Base-by-base conservation (phyloP, 805 yeast genomes). In the Citeromyces matritensis region DNA sequence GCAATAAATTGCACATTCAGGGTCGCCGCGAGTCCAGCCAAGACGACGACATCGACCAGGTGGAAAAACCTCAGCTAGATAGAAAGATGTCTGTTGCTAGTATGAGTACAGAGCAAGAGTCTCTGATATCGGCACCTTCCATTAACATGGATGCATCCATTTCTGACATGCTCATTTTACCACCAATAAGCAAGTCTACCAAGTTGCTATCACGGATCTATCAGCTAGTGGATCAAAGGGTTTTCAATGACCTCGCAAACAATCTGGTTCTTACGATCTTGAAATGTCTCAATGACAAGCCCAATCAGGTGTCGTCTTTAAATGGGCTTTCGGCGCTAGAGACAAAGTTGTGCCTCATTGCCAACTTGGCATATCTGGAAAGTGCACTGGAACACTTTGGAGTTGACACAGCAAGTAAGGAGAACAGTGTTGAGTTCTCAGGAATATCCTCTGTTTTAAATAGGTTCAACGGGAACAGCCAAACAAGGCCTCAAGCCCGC, bases 221-320 rank as follows among this genome's bases (percentile, higher is more conserved):
- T 46, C 93, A 82, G 43, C 58, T 85, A 42, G 68, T 88, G 24
- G 76, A 77, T 40, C 73, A 86, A 2, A 56, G 65, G 9, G 80
- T 84, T 2, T 88, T 86, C 54, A 94, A 84, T 48, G 94, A 83
- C 45, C 55, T 86, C 39, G 94, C 95, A 0, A 94, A 84, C 48
- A 72, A 79, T 35, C 74, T 84, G 32, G 80, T 88, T 4, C 95
- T 82, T 46, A 67, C 78, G 28, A 76, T 91, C 42, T 67, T 84
- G 24, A 44, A 55, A 10, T 70, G 91, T 5, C 52, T 84, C 41
- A 65, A 67, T 34, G 52, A 57, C 10, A 77, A 79, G 9, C 65
- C 65, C 39, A 54, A 59, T 4, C 41, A 49, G 24, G 21, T 5
- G 21, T 5, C 21, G 6, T 42, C 57, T 5, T 54, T 63, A 40